Evolutionary conservation across 306 rosid genomes (phyloP), one percentile per base, ranked within the genome.

Genomic region (Sesbania bispinosa): DNA sequence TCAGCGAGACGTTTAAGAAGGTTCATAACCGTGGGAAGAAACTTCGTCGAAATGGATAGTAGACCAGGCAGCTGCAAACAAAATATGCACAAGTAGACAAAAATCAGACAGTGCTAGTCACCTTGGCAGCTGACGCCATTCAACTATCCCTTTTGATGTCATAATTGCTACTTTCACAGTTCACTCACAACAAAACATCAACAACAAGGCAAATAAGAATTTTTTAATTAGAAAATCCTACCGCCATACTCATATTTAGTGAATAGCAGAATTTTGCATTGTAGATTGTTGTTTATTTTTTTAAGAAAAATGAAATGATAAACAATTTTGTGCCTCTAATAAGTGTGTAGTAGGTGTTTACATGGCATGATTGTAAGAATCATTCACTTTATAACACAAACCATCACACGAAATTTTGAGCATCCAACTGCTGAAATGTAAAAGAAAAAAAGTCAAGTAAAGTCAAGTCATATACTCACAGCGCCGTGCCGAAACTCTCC

Each of bases 1-100:
- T 93, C 97, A 2, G 93, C 88, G 10, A 93, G 90, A 61, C 86
- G 87, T 76, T 74, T 84, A 53, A 93, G 70, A 69, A 93, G 87
- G 87, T 90, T 87, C 88, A 90, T 84, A n/a, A 88, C 38, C 10
- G 93, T 82, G 54, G 98, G 97, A 57, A 93, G 85, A 74, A 90
- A 82, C 85, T 64, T 88, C 0, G 97, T 58, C 36, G 89, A 85
- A 64, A 93, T 54, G 42, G 92, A 79, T 10, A 93, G 82, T 35
- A 93, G 61, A 61, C 96, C 98, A 21, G 93, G 73, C 16, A 93
- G 76, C 98, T 93, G 91, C 68, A 15, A 77, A 41, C 62, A n/a
- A n/a, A n/a, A 83, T n/a, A n/a, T n/a, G n/a, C n/a, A n/a, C n/a
- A n/a, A n/a, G n/a, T n/a, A n/a, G n/a, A n/a, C n/a, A n/a, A n/a